phyloP scores from a whole-genome alignment of 2,329 filamentous ascomycete species.

The Cercospora beticola region DNA sequence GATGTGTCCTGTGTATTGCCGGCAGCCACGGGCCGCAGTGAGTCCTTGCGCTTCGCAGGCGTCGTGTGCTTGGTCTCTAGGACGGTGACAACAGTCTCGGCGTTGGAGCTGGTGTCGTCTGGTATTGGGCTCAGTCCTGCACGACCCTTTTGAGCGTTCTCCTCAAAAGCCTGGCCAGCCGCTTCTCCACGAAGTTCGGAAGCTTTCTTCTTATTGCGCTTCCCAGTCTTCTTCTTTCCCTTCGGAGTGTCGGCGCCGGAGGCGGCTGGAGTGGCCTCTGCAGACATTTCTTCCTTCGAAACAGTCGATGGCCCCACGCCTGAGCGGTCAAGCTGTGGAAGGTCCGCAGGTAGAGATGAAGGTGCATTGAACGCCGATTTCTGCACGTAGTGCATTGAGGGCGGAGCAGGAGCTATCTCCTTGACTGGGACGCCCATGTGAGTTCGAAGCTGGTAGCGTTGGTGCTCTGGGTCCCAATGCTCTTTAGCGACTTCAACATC shows the following conservation, averaged over 20 bases:
- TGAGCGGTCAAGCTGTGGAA: background rate
- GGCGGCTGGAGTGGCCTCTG: constrained; percentile 21
- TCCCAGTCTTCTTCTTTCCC: constrained; percentile 17
- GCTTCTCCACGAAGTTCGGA: constrained; percentile 7
- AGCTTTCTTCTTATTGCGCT: constrained; percentile 22
- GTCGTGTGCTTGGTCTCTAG: background rate
- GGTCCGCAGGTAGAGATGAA: background rate
- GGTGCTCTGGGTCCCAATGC: constrained; percentile 15
- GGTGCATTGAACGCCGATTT: constrained; percentile 1
- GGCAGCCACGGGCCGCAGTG: background rate
- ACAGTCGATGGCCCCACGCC: background rate
- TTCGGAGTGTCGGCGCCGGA: constrained; percentile 27
- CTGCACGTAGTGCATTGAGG: constrained; percentile 11
- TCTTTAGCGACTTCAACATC: constrained; percentile 19
- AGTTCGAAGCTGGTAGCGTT: background rate
- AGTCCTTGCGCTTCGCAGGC: constrained; percentile 10
- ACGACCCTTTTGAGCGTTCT: constrained; percentile 7
- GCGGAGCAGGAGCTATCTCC: background rate
- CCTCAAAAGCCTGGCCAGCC: constrained; percentile 2
- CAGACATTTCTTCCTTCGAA: constrained; percentile 2
- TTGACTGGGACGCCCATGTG: background rate
- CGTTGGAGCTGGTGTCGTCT: constrained; percentile 6
- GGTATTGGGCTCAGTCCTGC: background rate
- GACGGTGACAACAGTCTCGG: constrained; percentile 4
- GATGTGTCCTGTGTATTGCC: background rate